Conservation (phyloP, 176 grass and related monocot species). For the Metroxylon sagu region DNA sequence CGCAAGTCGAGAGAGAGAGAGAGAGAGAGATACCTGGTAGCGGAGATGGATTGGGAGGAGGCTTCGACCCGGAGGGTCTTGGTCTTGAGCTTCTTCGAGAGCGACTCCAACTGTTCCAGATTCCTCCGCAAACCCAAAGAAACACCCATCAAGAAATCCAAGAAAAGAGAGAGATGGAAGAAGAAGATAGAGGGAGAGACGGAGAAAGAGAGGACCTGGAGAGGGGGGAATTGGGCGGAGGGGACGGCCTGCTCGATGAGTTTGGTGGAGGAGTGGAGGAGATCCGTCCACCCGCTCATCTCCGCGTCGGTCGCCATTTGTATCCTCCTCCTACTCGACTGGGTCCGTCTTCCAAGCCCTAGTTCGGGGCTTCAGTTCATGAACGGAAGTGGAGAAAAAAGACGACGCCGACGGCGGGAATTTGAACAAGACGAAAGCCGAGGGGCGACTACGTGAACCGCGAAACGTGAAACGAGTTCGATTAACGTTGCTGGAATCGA, state of each 20-base stretch:
- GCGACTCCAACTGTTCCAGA: conserved; percentile 79
- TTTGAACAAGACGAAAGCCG: no score
- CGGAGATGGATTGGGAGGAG: conserved; percentile 67
- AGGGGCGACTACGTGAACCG: no score
- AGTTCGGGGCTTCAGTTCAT: not conserved
- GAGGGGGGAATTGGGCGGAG: conserved; percentile 66
- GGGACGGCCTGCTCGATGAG: conserved; percentile 75
- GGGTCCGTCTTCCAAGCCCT: not conserved
- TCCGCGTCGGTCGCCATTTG: conserved; percentile 33
- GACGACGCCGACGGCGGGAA: no score
- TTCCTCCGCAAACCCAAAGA: conserved; percentile 51
- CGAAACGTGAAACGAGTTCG: no score
- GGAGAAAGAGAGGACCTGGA: conserved; percentile 41
- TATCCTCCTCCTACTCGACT: not conserved
- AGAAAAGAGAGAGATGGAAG: not conserved
- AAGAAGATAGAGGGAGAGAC: not conserved
- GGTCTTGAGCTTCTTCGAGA: conserved; percentile 93
- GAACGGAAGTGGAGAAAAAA: no score
- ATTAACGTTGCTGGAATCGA: no score
- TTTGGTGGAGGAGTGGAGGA: conserved; percentile 81
- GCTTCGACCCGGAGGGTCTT: conserved; percentile 83
- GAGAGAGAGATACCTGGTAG: conserved; percentile 44
- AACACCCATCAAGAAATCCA: no score
- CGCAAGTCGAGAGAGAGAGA: not conserved
- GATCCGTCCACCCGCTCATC: conserved; percentile 75